Evolutionary conservation across 495 filamentous ascomycete species (phyloP).

Genomic region (Trypethelium eluteriae): DNA sequence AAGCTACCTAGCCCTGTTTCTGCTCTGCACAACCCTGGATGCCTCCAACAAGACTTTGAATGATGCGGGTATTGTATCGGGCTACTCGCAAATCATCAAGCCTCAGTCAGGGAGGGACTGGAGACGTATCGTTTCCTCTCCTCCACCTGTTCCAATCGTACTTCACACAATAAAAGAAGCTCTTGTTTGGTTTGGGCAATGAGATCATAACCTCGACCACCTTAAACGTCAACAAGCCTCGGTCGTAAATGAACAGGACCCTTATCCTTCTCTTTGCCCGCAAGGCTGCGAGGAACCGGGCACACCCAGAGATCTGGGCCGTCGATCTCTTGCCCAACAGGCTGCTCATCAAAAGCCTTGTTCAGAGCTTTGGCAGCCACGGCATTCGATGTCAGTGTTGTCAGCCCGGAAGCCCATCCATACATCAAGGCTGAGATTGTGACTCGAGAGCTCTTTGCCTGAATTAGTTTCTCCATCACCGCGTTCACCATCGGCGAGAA

Average conservation of each 20-base stretch:
- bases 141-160: too few relatives aligned
- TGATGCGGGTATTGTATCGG: too few relatives aligned
- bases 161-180: too few relatives aligned
- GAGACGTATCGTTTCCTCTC: too few relatives aligned
- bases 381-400: slow-evolving; percentile 61
- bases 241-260: background rate
- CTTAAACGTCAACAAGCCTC: too few relatives aligned
- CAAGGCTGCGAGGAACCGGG: slow-evolving; percentile 23
- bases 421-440: slow-evolving; percentile 51
- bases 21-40: too few relatives aligned
- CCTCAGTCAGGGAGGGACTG: too few relatives aligned
- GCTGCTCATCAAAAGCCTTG: slow-evolving; percentile 38
- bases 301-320: slow-evolving; percentile 25
- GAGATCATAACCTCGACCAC: too few relatives aligned
- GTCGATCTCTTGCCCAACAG: slow-evolving; percentile 31
- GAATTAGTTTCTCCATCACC: slow-evolving; percentile 39
- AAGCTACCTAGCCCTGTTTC: too few relatives aligned
- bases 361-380: slow-evolving; percentile 46
- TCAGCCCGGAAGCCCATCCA: slow-evolving; percentile 53
- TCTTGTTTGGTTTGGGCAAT: too few relatives aligned
- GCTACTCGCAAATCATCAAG: too few relatives aligned
- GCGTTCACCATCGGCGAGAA: slow-evolving; percentile 23
- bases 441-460: slow-evolving; percentile 49
- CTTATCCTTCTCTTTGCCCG: slow-evolving; percentile 24
- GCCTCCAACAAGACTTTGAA: too few relatives aligned